Conservation (phyloP, 176 grass and related monocot genomes). For the Calamus simplicifolius region DNA sequence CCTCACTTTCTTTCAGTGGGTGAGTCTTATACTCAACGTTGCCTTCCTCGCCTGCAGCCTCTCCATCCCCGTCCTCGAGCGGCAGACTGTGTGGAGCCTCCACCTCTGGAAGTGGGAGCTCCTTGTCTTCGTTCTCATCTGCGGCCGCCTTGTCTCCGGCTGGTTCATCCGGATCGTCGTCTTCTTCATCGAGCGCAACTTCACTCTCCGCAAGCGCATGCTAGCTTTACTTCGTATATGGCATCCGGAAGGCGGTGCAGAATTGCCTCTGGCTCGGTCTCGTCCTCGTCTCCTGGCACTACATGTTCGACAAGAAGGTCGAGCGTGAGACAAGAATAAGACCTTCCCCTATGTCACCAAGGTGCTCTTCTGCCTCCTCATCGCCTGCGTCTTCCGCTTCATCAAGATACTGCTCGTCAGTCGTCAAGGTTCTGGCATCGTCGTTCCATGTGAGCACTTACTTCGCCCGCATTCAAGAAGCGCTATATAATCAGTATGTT, state of each 20-base stretch:
- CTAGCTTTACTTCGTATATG: constrained; percentile 91
- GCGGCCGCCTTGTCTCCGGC: constrained; percentile 64
- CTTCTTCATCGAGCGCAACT: constrained; percentile 67
- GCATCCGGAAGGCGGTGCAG: constrained; percentile 56
- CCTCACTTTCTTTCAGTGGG: constrained; percentile 63
- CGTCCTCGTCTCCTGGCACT: constrained; percentile 59
- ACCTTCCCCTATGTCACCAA: constrained; percentile 7
- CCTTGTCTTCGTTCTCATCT: constrained; percentile 62
- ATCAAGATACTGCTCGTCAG: constrained; percentile 46
- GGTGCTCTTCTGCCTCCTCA: no score
- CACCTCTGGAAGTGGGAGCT: constrained; percentile 78
- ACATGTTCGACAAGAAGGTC: constrained; percentile 59
- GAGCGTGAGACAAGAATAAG: constrained; percentile 23
- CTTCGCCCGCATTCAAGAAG: constrained; percentile 81
- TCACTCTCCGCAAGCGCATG: constrained; percentile 59
- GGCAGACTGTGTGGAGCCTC: constrained; percentile 27
- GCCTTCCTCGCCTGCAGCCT: constrained; percentile 43
- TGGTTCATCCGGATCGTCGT: constrained; percentile 60
- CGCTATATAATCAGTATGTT: constrained; percentile 69
- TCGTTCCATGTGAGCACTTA: constrained; percentile 78
- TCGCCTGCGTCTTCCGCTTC: constrained; percentile 1
- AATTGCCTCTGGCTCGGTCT: constrained; percentile 66
- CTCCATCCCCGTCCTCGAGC: constrained; percentile 17
- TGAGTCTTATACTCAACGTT: constrained; percentile 66
- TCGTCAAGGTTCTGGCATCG: constrained; percentile 27